Conservation (phyloP, 495 filamentous ascomycete genomes). For the Lophium mytilinum region DNA sequence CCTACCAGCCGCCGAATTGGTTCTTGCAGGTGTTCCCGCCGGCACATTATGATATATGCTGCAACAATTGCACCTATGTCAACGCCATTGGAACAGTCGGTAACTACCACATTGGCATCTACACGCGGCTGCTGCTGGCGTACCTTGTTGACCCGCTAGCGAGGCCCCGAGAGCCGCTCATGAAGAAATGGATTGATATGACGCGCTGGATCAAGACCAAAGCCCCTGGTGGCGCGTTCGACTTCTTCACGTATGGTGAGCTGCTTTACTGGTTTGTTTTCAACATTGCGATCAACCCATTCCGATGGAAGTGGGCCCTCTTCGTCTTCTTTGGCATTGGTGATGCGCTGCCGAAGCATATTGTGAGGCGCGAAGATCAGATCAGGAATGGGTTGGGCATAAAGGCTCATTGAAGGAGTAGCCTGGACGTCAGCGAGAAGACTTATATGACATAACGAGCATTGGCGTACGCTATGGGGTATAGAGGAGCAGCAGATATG, state of each 20-base stretch:
- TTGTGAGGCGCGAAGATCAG: constrained; percentile 58
- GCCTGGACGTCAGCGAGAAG: too few relatives aligned
- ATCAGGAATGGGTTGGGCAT: constrained; percentile 36
- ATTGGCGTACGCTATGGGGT: too few relatives aligned
- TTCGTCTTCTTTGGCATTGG: constrained; percentile 78
- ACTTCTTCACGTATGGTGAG: constrained; percentile 84
- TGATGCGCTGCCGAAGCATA: constrained; percentile 50
- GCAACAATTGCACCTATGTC: constrained; percentile 78
- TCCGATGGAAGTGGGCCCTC: constrained; percentile 70
- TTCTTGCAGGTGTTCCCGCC: constrained; percentile 79
- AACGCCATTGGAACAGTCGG: constrained; percentile 74
- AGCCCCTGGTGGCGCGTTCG: constrained; percentile 62
- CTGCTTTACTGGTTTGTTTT: constrained; percentile 81
- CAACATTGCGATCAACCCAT: constrained; percentile 69
- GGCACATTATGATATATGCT: constrained; percentile 54
- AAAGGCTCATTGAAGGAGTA: not conserved
- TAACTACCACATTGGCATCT: constrained; percentile 85
- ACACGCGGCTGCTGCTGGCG: constrained; percentile 77
- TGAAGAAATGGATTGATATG: constrained; percentile 83
- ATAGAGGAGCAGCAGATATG: too few relatives aligned
- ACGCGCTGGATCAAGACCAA: constrained; percentile 62
- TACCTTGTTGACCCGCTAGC: constrained; percentile 74
- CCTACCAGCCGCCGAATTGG: constrained; percentile 75
- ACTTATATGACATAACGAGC: too few relatives aligned
- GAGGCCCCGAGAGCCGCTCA: constrained; percentile 59